Conservation (phyloP, 352 stramenopile species). For the Phytophthora lateralis region DNA sequence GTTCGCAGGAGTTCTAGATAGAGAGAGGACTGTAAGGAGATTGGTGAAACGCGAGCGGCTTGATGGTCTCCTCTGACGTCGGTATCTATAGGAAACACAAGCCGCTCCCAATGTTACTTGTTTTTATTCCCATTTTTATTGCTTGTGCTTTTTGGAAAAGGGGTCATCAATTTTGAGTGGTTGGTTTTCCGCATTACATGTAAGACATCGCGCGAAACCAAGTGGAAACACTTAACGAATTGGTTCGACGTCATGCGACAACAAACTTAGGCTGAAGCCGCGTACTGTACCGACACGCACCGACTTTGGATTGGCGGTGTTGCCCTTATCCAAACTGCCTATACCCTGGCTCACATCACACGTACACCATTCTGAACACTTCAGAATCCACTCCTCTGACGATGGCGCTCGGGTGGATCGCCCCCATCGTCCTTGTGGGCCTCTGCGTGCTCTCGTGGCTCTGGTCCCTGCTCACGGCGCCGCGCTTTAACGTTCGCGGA, state of each 20-base stretch:
- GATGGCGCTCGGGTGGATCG: constrained; percentile 45
- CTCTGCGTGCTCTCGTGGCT: constrained; percentile 49
- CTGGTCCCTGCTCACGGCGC: constrained; percentile 51
- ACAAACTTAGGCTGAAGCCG: no score
- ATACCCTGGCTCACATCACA: background rate
- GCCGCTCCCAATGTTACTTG: constrained; percentile 28
- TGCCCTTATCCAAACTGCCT: background rate
- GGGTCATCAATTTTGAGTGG: no score
- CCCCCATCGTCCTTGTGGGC: constrained; percentile 42
- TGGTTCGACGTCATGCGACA: no score
- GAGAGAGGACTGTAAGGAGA: constrained; percentile 30
- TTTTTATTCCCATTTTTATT: constrained; percentile 41
- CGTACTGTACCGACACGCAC: no score
- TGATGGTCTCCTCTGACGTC: constrained; percentile 42
- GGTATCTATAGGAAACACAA: constrained; percentile 46
- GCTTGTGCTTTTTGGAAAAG: background rate
- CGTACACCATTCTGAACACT: background rate
- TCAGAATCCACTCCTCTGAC: background rate
- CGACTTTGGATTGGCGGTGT: no score
- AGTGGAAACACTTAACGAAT: no score
- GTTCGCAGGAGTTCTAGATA: constrained; percentile 56
- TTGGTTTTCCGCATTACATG: no score
- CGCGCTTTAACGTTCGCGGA: constrained; percentile 50
- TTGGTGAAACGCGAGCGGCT: constrained; percentile 29
- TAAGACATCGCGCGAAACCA: no score